These are phyloP conservation scores for Colletotrichum shisoi DNA, from an alignment of 2,329 filamentous ascomycete species.

Conservation along the genomic window DNA sequence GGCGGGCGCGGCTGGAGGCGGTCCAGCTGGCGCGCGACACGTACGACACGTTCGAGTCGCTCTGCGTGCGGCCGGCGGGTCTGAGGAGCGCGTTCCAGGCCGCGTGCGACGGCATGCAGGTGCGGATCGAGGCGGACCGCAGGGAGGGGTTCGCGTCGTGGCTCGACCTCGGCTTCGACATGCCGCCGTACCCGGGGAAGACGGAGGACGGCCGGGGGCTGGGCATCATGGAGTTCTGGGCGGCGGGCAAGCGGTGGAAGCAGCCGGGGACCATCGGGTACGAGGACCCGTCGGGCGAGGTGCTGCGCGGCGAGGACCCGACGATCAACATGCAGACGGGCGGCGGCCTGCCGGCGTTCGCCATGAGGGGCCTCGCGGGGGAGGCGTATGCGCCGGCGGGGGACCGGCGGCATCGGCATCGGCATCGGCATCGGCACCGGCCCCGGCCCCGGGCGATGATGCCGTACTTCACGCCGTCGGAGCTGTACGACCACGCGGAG, in stretches of 20 bases:
- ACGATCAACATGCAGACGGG: neutral
- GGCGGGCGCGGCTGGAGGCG: neutral
- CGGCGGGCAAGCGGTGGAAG: neutral
- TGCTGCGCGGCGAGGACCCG: neutral
- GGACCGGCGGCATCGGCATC: neutral
- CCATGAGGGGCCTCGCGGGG: neutral
- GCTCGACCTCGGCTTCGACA: slow-evolving; percentile 23
- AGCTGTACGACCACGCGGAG: slow-evolving; percentile 20
- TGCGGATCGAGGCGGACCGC: neutral
- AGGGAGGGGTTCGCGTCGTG: slow-evolving; percentile 1
- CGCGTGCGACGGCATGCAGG: neutral
- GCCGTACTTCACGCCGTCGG: slow-evolving; percentile 18
- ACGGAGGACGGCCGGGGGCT: neutral
- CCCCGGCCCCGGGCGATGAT: neutral
- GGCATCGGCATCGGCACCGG: no score
- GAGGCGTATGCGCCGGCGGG: neutral
- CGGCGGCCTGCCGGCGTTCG: neutral
- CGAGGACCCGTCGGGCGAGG: neutral
- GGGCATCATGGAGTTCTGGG: neutral
- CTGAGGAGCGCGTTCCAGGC: neutral
- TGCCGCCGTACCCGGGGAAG: slow-evolving; percentile 21
- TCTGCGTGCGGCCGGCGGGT: slow-evolving; percentile 2
- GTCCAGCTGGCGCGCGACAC: neutral
- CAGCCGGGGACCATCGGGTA: neutral
- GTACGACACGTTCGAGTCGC: neutral